Base-by-base conservation (phyloP, 352 stramenopile species). In the Globisporangium orthogonon region DNA sequence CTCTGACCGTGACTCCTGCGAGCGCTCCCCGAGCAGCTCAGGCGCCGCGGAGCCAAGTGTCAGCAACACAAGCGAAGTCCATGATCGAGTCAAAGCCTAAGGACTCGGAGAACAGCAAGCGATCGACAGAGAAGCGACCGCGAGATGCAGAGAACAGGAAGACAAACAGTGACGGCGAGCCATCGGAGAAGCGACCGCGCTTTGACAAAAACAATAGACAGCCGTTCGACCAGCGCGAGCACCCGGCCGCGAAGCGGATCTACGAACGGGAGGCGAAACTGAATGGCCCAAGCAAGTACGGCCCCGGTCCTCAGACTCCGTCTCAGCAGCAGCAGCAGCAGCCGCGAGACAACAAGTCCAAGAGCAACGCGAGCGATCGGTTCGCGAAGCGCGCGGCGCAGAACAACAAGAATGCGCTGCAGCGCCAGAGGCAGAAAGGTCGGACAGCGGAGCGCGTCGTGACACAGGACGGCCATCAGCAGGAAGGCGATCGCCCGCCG, bases 301-400 rank as follows among this genome's bases (percentile, higher is more conserved):
- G 14, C 30, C 30, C 35, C 14, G 49, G 49, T 14, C 49, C 35
- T 30, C 14, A 11, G 30, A 23, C 23, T 23, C 1, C 23, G 23
- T 13, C n/a, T 13, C 10, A 23, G 45, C 45, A 39, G 7, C 46
- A 35, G 30, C 13, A 43, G 30, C 7, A 23, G 10, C 55, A 46
- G 7, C 35, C 30, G 17, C 58, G 57, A 11, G 35, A 49, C 33
- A 71, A 66, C 54, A 76, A 67, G 52, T 33, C 65, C 31, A 78
- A 75, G 59, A 54, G 14, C 30, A 44, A 17, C 17, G 49, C 49
- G 30, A 30, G 11, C 17, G 49, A 53, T 17, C 49, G 49, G 31
- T 53, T 53, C 33, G 49, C 49, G 9, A 53, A 53, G 49, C 30
- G 49, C 14, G 49, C 49, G 14, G 28, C 52, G 23, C 52, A 55